phyloP scores from a whole-genome alignment of 345 rosid species.

The Ricinus communis region DNA sequence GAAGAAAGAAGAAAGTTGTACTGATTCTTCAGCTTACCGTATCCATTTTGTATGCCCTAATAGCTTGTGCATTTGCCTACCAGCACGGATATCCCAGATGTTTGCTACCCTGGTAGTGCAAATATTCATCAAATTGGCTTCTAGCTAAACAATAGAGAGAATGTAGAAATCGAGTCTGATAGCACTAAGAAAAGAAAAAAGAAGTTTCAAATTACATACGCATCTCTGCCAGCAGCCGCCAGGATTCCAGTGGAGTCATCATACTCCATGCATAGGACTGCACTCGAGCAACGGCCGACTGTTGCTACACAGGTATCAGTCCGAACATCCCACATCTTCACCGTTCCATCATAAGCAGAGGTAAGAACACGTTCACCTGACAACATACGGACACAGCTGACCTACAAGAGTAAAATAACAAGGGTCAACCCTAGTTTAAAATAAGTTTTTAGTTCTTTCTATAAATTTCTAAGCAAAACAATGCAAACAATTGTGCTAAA shows the following conservation, averaged over 20 bases:
- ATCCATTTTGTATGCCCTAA: conserved; percentile 95
- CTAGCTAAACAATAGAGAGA: conserved; percentile 2
- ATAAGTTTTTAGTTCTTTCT: background rate
- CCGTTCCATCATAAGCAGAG: conserved; percentile 87
- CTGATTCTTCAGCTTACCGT: conserved; percentile 55
- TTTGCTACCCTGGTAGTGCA: conserved; percentile 71
- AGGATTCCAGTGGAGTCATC: conserved; percentile 94
- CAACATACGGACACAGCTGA: conserved; percentile 86
- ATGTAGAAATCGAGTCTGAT: background rate
- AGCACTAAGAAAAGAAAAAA: background rate
- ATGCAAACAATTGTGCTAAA: background rate
- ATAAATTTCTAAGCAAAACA: background rate
- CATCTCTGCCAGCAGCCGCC: conserved; percentile 98
- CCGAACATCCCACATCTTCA: conserved; percentile 99
- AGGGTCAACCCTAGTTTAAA: background rate
- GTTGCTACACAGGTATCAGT: conserved; percentile 98
- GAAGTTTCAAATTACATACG: conserved; percentile 49
- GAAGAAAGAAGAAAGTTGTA: conserved; percentile 8
- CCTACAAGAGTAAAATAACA: conserved; percentile 43
- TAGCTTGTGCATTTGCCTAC: conserved; percentile 96
- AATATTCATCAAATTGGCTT: conserved; percentile 19
- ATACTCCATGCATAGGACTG: conserved; percentile 90
- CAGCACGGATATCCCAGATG: conserved; percentile 98
- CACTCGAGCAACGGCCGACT: conserved; percentile 93
- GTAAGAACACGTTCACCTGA: conserved; percentile 96